Evolutionary conservation across 148 eudicot species (phyloP).

Genomic region (Rhododendron kiyosumense): DNA sequence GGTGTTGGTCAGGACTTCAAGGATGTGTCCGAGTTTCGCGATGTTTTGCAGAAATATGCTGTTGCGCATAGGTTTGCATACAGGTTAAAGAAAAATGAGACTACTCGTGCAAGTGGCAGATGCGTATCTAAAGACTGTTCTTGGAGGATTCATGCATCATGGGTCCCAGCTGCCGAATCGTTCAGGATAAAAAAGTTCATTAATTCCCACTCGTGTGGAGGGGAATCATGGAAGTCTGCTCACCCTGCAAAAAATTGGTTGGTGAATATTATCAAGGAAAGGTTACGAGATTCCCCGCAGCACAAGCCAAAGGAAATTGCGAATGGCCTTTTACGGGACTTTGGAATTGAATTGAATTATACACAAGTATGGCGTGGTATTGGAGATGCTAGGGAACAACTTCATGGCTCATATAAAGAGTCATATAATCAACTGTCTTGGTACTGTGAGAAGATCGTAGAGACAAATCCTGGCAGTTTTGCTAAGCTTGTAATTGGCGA

Average conservation of each 20-base stretch:
- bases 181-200: constrained; percentile 43
- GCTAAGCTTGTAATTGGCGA: constrained; percentile 25
- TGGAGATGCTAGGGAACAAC: constrained; percentile 43
- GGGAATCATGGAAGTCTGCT: constrained; percentile 46
- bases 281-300: constrained; percentile 43
- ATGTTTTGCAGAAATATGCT: constrained; percentile 44
- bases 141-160: constrained; percentile 48
- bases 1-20: constrained; percentile 52
- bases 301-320: constrained; percentile 48
- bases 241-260: constrained; percentile 43
- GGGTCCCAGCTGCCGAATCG: constrained; percentile 36
- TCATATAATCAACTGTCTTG: constrained; percentile 41
- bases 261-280: constrained; percentile 42
- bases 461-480: constrained; percentile 42
- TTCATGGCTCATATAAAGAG: constrained; percentile 46
- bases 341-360: constrained; percentile 33
- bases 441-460: constrained; percentile 34
- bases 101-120: constrained; percentile 37
- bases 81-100: constrained; percentile 45
- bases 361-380: constrained; percentile 49
- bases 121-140: constrained; percentile 48
- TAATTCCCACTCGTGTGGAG: constrained; percentile 37
- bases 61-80: constrained; percentile 46
- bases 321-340: constrained; percentile 31
- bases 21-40: constrained; percentile 43